A percentile compares a stretch with the other conserved stretches of the same genome.
Conservation (phyloP, 768 basidiomycete species). For the Boletus reticulatus region DNA sequence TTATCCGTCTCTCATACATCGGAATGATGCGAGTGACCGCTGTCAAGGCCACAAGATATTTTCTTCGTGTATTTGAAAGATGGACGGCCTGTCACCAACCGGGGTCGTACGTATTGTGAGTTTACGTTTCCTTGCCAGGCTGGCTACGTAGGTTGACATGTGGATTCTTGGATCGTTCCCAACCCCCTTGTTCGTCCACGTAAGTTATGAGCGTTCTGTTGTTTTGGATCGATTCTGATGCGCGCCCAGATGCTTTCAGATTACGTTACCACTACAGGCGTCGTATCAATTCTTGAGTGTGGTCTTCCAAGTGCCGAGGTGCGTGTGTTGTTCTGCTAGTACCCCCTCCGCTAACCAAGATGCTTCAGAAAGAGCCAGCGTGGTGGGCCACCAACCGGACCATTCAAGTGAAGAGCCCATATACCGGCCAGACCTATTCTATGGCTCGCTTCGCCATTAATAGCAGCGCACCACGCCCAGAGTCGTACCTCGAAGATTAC, state of each 20-base stretch:
- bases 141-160: not conserved
- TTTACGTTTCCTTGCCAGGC: not conserved
- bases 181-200: constrained; percentile 89
- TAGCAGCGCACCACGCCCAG: constrained; percentile 86
- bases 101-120: constrained; percentile 85
- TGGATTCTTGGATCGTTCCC: constrained; percentile 85
- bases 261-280: constrained; percentile 73
- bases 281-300: constrained; percentile 69
- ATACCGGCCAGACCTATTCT: constrained; percentile 59
- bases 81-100: constrained; percentile 9
- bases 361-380: constrained; percentile 61
- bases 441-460: constrained; percentile 75
- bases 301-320: constrained; percentile 87
- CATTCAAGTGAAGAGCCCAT: constrained; percentile 64
- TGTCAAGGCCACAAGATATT: constrained; percentile 16
- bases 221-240: not conserved
- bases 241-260: constrained; percentile 70
- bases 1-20: no score
- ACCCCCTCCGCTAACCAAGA: not conserved
- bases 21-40: not conserved
- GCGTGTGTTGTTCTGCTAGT: constrained; percentile 6
- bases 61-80: constrained; percentile 19
- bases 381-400: constrained; percentile 86
- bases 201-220: constrained; percentile 26
- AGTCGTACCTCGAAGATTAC: constrained; percentile 82